phyloP scores from a whole-genome alignment of 2,329 filamentous ascomycete species.

The Ceratocystis alfenasii region DNA sequence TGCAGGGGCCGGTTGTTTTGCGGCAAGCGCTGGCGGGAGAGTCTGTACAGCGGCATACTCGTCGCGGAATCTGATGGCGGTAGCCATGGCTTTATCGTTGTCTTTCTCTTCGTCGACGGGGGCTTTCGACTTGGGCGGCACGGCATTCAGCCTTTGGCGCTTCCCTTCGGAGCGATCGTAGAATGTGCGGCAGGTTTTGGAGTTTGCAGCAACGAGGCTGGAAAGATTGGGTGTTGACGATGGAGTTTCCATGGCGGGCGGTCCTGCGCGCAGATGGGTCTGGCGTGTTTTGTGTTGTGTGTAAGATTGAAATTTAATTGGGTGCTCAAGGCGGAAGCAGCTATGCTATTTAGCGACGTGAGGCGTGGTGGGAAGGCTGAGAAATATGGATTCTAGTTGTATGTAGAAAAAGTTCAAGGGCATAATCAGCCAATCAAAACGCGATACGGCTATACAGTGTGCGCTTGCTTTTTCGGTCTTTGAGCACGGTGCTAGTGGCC shows the following conservation, averaged over 20 bases:
- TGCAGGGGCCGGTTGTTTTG: slow-evolving; percentile 52
- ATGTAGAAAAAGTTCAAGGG: not conserved
- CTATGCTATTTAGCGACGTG: not conserved
- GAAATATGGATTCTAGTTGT: not conserved
- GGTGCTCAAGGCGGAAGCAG: not conserved
- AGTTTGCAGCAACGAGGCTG: slow-evolving; percentile 21
- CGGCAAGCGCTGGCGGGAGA: slow-evolving; percentile 64
- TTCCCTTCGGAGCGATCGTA: slow-evolving; percentile 27
- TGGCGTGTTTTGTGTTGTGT: not conserved
- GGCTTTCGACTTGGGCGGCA: slow-evolving; percentile 23
- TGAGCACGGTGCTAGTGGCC: not conserved
- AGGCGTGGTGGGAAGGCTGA: not conserved
- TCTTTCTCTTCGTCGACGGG: not conserved
- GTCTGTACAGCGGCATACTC: slow-evolving; percentile 72
- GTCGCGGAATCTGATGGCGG: slow-evolving; percentile 44
- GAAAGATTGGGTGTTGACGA: slow-evolving; percentile 18
- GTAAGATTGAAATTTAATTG: not conserved
- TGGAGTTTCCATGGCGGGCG: slow-evolving; percentile 16
- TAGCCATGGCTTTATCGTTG: slow-evolving; percentile 26
- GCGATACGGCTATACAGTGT: not conserved
- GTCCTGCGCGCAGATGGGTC: not conserved
- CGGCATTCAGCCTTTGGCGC: slow-evolving; percentile 32
- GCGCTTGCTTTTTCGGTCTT: not conserved
- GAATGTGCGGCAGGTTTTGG: slow-evolving; percentile 18
- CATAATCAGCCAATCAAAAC: not conserved